Conservation (phyloP, 176 grass and related monocot genomes). For the Eleusine coracana region DNA sequence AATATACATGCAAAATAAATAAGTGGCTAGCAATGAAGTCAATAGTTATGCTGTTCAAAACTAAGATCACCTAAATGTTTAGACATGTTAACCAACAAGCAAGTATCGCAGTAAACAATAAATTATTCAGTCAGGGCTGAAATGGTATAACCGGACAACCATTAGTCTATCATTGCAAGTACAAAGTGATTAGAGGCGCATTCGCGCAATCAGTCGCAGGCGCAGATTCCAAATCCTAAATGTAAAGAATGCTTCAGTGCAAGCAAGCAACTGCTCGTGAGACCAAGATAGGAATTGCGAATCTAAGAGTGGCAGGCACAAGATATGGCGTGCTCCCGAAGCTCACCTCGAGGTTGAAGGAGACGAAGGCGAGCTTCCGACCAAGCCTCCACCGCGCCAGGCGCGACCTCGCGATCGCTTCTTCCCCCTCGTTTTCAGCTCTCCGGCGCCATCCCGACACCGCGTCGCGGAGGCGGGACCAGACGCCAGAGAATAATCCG, state of each 20-base stretch:
- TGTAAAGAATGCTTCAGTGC: background rate
- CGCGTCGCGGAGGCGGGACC: conserved; percentile 23
- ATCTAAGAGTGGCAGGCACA: background rate
- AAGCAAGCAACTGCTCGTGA: background rate
- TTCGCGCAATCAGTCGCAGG: background rate
- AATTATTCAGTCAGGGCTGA: background rate
- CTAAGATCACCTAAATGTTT: background rate
- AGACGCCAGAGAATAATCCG: conserved; percentile 30
- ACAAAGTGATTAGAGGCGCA: background rate
- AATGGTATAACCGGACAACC: background rate
- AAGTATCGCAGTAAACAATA: background rate
- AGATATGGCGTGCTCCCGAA: background rate
- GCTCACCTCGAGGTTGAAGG: conserved; percentile 52
- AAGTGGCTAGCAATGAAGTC: background rate
- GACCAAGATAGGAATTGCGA: background rate
- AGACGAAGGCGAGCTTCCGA: conserved; percentile 40
- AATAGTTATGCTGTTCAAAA: background rate
- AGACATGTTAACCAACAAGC: background rate
- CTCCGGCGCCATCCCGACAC: background rate
- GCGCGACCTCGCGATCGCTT: conserved; percentile 3
- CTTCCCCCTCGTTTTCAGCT: background rate
- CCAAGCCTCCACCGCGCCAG: conserved; percentile 27
- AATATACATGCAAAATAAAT: background rate
- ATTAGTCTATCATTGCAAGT: background rate
- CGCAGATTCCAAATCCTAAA: background rate